phyloP scores from a whole-genome alignment of 2,329 filamentous ascomycete genomes.

The Fusarium clavum region DNA sequence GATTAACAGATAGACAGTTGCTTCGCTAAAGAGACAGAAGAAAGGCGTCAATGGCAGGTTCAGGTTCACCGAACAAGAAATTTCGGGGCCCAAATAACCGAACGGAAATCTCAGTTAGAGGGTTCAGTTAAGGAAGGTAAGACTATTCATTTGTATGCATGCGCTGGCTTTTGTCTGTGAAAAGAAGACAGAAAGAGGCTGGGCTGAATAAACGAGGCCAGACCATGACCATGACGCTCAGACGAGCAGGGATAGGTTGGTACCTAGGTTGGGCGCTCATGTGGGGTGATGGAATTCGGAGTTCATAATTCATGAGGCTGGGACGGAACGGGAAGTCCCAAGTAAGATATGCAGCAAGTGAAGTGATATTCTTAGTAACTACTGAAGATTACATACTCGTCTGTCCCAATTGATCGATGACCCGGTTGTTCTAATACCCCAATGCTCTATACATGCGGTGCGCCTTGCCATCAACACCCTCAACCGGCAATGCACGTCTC shows the following conservation, averaged over 20 bases:
- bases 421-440: conserved; percentile 4
- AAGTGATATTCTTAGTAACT: conserved; percentile 18
- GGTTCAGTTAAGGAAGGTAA: not conserved
- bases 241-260: conserved; percentile 32
- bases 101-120: conserved; percentile 15
- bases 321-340: conserved; percentile 16
- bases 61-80: not conserved
- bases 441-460: conserved; percentile 42
- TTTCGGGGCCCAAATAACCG: conserved; percentile 18
- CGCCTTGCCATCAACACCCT: conserved; percentile 25
- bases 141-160: conserved; percentile 17
- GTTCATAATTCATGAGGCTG: conserved; percentile 40
- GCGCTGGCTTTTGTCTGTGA: conserved; percentile 31
- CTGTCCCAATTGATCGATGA: not conserved
- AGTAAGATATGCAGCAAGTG: conserved; percentile 34
- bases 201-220: conserved; percentile 38
- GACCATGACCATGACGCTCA: conserved; percentile 39
- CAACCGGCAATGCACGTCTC: conserved; percentile 19
- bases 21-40: not conserved
- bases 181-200: conserved; percentile 43
- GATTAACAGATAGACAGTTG: not conserved
- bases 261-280: not conserved
- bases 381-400: conserved; percentile 13
- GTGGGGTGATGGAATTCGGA: conserved; percentile 36
- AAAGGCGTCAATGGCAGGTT: not conserved